Evolutionary conservation across 192 early-diverging fungal species (phyloP), one percentile per base, ranked within the genome.

Genomic region (Geranomyces variabilis): DNA sequence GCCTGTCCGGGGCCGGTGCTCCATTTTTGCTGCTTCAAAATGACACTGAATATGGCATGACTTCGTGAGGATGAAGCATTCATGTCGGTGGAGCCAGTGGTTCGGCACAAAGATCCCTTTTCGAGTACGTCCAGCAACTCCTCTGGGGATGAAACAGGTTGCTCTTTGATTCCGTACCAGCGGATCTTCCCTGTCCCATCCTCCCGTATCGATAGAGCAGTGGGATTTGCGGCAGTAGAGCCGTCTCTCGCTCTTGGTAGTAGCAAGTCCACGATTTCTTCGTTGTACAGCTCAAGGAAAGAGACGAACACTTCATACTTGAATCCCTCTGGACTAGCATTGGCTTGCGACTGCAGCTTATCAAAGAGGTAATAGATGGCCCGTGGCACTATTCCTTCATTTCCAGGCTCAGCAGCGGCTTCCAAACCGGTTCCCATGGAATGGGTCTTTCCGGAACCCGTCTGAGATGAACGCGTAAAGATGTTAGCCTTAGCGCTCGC

Each of bases 271-370:
- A 97, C 90, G 9, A 99, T 77, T 36, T 99, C 97, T 74, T 99
- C 97, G 78, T 99, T 99, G 78, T 98, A 98, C 19, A 99, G 86
- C 73, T 99, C 97, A 21, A 99, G 75, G 81, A 97, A 98, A 12
- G 94, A 95, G 12, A 97, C 93, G 47, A 43, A 28, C 5, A 85
- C 66, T 30, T 71, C 58, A 65, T 77, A 81, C 14, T 76, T 48
- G 53, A 71, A 44, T 33, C 26, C 49, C 17, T 70, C 66, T 9
- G 59, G 19, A 19, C 26, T 81, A 24, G 85, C 80, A 2, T 66
- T 15, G n/a, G 36, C 63, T 45, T 74, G 51, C 9, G 21, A 12
- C 1, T 48, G 47, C 17, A 81, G 63, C 31, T 63, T 31, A 15
- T 46, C 29, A 62, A 81, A 87, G 0, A 87, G 69, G 28, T 76